phyloP scores from a whole-genome alignment of 2,329 filamentous ascomycete species.

The Alternaria longipes region DNA sequence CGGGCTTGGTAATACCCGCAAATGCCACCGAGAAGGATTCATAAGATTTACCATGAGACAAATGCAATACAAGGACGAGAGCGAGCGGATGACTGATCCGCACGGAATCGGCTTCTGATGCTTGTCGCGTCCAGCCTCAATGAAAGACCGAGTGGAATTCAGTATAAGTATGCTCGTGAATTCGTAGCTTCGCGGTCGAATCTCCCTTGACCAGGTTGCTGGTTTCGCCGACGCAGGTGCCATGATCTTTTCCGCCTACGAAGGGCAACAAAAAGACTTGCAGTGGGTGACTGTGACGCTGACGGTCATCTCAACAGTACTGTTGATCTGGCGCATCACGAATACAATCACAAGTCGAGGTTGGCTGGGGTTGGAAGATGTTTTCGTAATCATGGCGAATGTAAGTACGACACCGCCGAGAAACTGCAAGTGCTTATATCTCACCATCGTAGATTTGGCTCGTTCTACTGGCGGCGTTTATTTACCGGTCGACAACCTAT shows the following conservation, averaged over 20 bases:
- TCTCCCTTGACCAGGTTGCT: not conserved
- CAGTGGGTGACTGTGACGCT: conserved; percentile 34
- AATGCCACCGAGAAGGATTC: not conserved
- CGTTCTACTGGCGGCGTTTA: conserved; percentile 20
- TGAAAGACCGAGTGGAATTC: not conserved
- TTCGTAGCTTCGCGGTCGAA: not conserved
- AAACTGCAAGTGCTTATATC: not conserved
- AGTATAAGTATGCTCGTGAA: not conserved
- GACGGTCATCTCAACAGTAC: conserved; percentile 24
- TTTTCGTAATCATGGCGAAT: conserved; percentile 30
- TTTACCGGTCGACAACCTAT: conserved; percentile 28
- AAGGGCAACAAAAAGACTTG: conserved; percentile 32
- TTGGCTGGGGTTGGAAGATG: conserved; percentile 39
- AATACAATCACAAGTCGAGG: conserved; percentile 35
- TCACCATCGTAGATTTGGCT: conserved; percentile 14
- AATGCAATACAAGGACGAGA: not conserved
- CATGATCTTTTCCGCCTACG: conserved; percentile 34
- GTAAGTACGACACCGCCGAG: conserved; percentile 17
- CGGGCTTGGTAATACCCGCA: not conserved
- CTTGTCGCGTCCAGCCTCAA: not conserved
- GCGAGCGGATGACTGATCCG: not conserved
- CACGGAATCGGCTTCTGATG: not conserved
- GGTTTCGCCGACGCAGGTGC: not conserved
- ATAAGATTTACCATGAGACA: not conserved
- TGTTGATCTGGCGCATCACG: conserved; percentile 26